Evolutionary conservation across 129 eudicot genomes (phyloP).

Genomic region (Oenanthe sinensis): DNA sequence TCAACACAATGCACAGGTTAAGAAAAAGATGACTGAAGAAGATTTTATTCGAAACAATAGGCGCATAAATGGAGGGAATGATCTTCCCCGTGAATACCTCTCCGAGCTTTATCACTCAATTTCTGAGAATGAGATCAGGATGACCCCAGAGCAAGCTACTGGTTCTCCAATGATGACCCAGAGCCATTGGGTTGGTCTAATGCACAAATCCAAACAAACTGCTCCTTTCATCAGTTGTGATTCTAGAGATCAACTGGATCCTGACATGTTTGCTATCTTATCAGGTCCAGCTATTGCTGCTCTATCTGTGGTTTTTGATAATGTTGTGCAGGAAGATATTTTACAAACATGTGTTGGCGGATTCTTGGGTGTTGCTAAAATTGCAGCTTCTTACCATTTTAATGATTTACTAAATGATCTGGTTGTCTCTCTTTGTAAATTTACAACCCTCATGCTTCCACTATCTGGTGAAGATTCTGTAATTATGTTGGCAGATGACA

Average conservation of each 20-base stretch:
- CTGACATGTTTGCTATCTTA: slow-evolving; percentile 85
- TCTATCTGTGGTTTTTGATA: slow-evolving; percentile 79
- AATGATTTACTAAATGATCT: slow-evolving; percentile 81
- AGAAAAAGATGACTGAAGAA: slow-evolving; percentile 88
- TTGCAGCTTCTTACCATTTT: slow-evolving; percentile 76
- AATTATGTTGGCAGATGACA: slow-evolving; percentile 68
- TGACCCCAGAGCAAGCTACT: slow-evolving; percentile 78
- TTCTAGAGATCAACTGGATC: slow-evolving; percentile 63
- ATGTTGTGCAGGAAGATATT: slow-evolving; percentile 75
- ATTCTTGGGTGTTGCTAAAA: slow-evolving; percentile 78
- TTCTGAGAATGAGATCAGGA: slow-evolving; percentile 76
- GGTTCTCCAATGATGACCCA: slow-evolving; percentile 78
- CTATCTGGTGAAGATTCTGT: slow-evolving; percentile 72
- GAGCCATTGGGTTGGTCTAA: slow-evolving; percentile 80
- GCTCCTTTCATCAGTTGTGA: slow-evolving; percentile 59
- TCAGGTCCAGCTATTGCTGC: slow-evolving; percentile 93
- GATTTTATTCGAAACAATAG: slow-evolving; percentile 81
- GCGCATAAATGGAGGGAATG: slow-evolving; percentile 77
- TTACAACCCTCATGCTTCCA: slow-evolving; percentile 65
- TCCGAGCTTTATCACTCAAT: slow-evolving; percentile 66
- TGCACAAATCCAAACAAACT: slow-evolving; percentile 72
- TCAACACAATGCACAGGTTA: slow-evolving; percentile 83
- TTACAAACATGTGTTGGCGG: slow-evolving; percentile 71
- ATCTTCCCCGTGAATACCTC: slow-evolving; percentile 81
- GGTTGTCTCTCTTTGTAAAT: slow-evolving; percentile 79